Percentiles rank a stretch among this genome's conserved stretches.
phyloP scores from a whole-genome alignment of 306 rosid species.

The Lagenaria siceraria region DNA sequence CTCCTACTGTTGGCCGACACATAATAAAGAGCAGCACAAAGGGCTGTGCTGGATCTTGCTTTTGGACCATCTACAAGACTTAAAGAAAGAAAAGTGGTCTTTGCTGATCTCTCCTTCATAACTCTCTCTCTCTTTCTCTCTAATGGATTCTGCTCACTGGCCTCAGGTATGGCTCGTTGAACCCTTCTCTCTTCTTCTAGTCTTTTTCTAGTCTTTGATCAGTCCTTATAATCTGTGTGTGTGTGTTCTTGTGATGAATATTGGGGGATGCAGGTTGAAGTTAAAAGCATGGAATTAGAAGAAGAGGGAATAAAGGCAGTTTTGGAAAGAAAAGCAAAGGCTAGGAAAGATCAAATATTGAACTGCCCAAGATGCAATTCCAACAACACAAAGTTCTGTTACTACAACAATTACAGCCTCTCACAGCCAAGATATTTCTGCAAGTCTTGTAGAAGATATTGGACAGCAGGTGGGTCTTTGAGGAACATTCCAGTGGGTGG shows the following conservation, averaged over 20 bases:
- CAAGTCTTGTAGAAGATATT: slow-evolving; percentile 91
- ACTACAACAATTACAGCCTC: slow-evolving; percentile 88
- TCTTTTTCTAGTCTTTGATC: not conserved
- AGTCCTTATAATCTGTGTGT: not conserved
- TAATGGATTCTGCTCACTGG: slow-evolving; percentile 93
- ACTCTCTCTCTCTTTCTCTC: slow-evolving; percentile 9
- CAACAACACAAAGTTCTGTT: slow-evolving; percentile 87
- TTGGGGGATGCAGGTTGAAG: not conserved
- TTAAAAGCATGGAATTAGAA: slow-evolving; percentile 39
- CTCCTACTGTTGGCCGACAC: slow-evolving; percentile 62
- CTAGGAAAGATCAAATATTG: slow-evolving; percentile 72
- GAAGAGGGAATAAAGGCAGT: slow-evolving; percentile 23
- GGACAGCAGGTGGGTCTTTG: slow-evolving; percentile 97
- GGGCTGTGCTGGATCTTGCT: slow-evolving; percentile 27
- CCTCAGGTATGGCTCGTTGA: slow-evolving; percentile 64
- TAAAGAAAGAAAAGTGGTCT: slow-evolving; percentile 22
- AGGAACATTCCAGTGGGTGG: slow-evolving; percentile 98
- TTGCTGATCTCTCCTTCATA: slow-evolving; percentile 28
- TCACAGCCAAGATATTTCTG: slow-evolving; percentile 96
- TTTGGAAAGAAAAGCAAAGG: slow-evolving; percentile 61
- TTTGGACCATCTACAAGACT: slow-evolving; percentile 41
- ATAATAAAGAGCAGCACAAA: slow-evolving; percentile 49
- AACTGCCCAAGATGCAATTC: slow-evolving; percentile 98
- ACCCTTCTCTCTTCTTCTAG: slow-evolving; percentile 5
- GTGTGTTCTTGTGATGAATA: not conserved